Evolutionary conservation across 2,329 filamentous ascomycete genomes (phyloP).

Genomic region (Calonectria pseudoreteaudii): DNA sequence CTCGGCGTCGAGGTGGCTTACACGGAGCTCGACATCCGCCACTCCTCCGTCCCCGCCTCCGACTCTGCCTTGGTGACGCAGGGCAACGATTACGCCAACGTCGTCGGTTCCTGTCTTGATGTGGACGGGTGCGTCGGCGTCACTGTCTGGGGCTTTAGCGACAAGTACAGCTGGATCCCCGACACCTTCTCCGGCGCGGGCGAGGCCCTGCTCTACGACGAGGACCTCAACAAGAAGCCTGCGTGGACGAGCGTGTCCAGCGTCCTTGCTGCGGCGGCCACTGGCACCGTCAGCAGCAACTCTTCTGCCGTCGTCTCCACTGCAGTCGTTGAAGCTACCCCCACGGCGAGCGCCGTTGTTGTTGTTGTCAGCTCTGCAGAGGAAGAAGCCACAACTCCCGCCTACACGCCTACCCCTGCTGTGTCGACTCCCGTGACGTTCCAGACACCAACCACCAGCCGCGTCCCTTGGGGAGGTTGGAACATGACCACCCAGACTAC

Average conservation of each 20-base stretch:
- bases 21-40: constrained; percentile 72
- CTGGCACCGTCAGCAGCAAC: constrained; percentile 14
- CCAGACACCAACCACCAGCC: constrained; percentile 19
- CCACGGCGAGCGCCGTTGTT: neutral
- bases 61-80: constrained; percentile 57
- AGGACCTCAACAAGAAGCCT: constrained; percentile 52
- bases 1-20: constrained; percentile 68
- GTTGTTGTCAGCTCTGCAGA: neutral
- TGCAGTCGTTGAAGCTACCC: constrained; percentile 14
- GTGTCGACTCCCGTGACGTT: constrained; percentile 13
- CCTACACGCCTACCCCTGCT: neutral
- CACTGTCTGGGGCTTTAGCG: constrained; percentile 57
- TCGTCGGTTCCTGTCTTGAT: constrained; percentile 53
- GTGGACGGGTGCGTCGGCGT: constrained; percentile 56
- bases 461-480: constrained; percentile 16
- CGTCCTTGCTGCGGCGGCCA: constrained; percentile 46
- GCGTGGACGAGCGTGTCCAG: constrained; percentile 54
- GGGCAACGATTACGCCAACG: constrained; percentile 57
- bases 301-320: neutral
- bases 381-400: neutral
- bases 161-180: constrained; percentile 54
- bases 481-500: constrained; percentile 33
- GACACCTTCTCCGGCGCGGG: constrained; percentile 53
- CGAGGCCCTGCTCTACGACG: constrained; percentile 54
- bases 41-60: constrained; percentile 57